Base-by-base conservation (phyloP, 2,329 filamentous ascomycete genomes). In the Trichoderma gracile region DNA sequence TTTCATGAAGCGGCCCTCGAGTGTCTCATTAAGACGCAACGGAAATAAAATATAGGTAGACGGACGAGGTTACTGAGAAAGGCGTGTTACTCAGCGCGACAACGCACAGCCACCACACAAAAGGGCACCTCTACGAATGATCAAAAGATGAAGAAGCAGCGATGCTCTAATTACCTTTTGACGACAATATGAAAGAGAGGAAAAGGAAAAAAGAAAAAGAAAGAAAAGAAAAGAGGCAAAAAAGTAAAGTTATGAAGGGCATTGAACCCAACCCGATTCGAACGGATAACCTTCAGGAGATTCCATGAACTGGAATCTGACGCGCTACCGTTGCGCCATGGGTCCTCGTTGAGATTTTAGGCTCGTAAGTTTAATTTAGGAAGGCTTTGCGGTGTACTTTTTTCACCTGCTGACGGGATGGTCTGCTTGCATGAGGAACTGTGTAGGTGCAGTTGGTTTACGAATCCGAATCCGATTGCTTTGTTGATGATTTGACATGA, bases 131-230 rank as follows among this genome's bases (percentile, higher is more conserved):
- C 25, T 5, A 4, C 1, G 25, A 27, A 27, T 27, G 4, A 27
- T 27, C 25, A 27, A 27, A 27, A 5, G 7, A 27, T 27, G 25
- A 27, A 27, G 25, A 27, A 27, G 25, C 7, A 6, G 7, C 25
- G 25, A 27, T 27, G 25, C 25, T 27, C 7, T 9, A 12, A 12
- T 40, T 40, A 12, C 5, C 14, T 42, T 6, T 6, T 42, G n/a
- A 42, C 12, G 17, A 2, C 40, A 15, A 17, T 12, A 2, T 12
- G 17, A 10, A 42, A 10, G 17, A 5, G n/a, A n/a, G n/a, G n/a
- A n/a, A n/a, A n/a, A n/a, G n/a, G n/a, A 5, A 46, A 21, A 23
- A 9, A 9, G 91, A 8, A 46, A 5, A 46, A 4, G 43, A 1
- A 38, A 27, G 6, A 33, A 33, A 10, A 33, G 27, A 47, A 33